Base-by-base conservation (phyloP, 2,329 filamentous ascomycete species). In the Botryotinia convoluta region DNA sequence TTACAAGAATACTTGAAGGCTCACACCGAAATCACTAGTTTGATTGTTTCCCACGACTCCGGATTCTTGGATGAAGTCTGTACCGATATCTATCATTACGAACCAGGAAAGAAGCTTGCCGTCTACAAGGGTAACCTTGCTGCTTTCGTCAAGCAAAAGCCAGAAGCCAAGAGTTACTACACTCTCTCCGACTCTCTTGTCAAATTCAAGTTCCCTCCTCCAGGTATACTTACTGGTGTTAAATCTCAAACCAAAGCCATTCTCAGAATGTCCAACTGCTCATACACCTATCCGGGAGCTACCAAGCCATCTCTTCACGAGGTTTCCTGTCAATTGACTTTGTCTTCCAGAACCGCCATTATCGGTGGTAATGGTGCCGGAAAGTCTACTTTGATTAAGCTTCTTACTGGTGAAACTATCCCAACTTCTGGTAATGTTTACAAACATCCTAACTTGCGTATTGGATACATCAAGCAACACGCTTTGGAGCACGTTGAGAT, bases 401-500 rank as follows among this genome's bases (percentile, higher is more conserved):
- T 99, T 74, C 87, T 99, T 74, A 99, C 96, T 18, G 96, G 95
- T 78, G 96, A 98, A 83, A 90, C 91, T 32, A 91, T 98, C 77
- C 96, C 93, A 26, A 92, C 92, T 75, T 84, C 84, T 32, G 96
- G 96, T 76, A 93, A 91, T 82, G 96, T 99, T 37, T 95, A 98
- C 87, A 98, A 98, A 87, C 96, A 99, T 83, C 96, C 96, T 78
- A 99, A 99, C 83, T 85, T 99, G 81, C 95, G 96, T 87, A 98
- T 99, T 79, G 96, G 96, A 72, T 99, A 99, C 86, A 98, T 99
- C 86, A 98, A 98, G 86, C 96, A 99, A 86, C 96, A 99, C 83
- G 96, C 96, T 62, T 88, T 99, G 20, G 96, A 99, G 87, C 96
- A 99, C 89, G 96, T 99, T 18, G 95, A 99, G 85, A 97, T 98